These are phyloP conservation scores for Kwoniella sp. DNA, from an alignment of 768 basidiomycete genomes.

Conservation along the genomic window DNA sequence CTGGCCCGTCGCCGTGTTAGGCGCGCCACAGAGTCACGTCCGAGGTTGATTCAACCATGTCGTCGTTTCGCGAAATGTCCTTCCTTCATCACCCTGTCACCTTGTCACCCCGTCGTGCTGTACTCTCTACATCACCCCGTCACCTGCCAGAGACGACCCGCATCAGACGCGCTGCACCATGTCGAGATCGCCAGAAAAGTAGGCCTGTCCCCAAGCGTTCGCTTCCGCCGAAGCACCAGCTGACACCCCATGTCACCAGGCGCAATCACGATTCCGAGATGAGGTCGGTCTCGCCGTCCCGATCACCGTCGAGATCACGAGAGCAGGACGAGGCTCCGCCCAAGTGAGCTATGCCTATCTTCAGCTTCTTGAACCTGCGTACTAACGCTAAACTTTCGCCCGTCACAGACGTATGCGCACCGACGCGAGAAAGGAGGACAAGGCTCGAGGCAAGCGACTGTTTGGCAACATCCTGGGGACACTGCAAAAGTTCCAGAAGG, in stretches of 20 bases:
- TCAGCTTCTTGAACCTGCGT: neutral
- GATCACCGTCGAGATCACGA: conserved; percentile 13
- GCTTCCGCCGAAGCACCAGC: neutral
- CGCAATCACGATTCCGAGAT: conserved; percentile 4
- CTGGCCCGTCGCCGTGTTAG: too few relatives aligned
- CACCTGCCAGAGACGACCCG: too few relatives aligned
- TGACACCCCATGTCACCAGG: neutral
- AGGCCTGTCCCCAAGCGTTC: neutral
- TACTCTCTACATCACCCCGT: too few relatives aligned
- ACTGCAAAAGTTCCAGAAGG: conserved; percentile 47
- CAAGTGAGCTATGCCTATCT: conserved; percentile 19
- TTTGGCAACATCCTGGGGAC: conserved; percentile 49
- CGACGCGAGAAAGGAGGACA: conserved; percentile 38
- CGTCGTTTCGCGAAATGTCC: too few relatives aligned
- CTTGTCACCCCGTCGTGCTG: too few relatives aligned
- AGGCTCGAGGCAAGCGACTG: conserved; percentile 42
- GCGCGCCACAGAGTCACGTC: too few relatives aligned
- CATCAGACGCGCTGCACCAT: too few relatives aligned
- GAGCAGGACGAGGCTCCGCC: conserved; percentile 29
- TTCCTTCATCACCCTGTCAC: too few relatives aligned
- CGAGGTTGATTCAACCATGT: too few relatives aligned
- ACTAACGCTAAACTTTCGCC: neutral
- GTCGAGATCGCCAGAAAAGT: conserved; percentile 18
- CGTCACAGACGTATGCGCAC: conserved; percentile 34
- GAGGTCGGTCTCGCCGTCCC: conserved; percentile 5